Evolutionary conservation across 2,329 filamentous ascomycete species (phyloP).

Genomic region (Penicillium sclerotiorum): DNA sequence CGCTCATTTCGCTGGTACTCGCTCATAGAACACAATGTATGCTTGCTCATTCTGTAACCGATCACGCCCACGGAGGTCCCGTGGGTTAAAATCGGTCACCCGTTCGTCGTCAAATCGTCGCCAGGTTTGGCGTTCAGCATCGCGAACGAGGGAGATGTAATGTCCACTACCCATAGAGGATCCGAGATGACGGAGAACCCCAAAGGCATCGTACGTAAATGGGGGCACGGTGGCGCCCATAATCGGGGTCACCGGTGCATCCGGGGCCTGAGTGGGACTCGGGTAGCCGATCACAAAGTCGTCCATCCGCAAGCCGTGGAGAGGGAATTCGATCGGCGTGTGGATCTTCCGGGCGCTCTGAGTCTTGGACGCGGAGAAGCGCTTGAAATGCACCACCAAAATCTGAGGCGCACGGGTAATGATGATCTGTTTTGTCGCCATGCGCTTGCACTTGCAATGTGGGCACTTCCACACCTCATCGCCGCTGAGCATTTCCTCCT

Average conservation of each 20-base stretch:
- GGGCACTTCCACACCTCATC: slow-evolving; percentile 75
- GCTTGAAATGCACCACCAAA: slow-evolving; percentile 76
- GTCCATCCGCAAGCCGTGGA: slow-evolving; percentile 67
- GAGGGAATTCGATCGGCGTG: slow-evolving; percentile 73
- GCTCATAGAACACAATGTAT: slow-evolving; percentile 67
- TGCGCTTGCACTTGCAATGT: slow-evolving; percentile 68
- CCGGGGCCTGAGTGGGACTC: slow-evolving; percentile 29
- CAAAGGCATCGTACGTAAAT: slow-evolving; percentile 83
- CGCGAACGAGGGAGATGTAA: slow-evolving; percentile 72
- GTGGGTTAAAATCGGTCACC: slow-evolving; percentile 60
- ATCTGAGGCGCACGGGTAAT: slow-evolving; percentile 79
- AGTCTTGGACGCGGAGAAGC: slow-evolving; percentile 62
- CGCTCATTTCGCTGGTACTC: slow-evolving; percentile 46
- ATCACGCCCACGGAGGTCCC: slow-evolving; percentile 50
- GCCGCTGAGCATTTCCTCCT: slow-evolving; percentile 67
- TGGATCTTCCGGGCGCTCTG: slow-evolving; percentile 68
- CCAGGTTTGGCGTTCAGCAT: slow-evolving; percentile 61
- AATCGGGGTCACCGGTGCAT: slow-evolving; percentile 50
- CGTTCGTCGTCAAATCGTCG: slow-evolving; percentile 63
- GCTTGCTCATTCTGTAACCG: slow-evolving; percentile 64
- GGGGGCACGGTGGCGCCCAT: slow-evolving; percentile 54
- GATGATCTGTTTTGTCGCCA: slow-evolving; percentile 70
- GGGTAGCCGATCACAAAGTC: slow-evolving; percentile 60
- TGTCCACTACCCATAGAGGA: slow-evolving; percentile 71
- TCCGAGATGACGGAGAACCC: slow-evolving; percentile 77